Evolutionary conservation across 371 early-diverging fungal genomes (phyloP), one percentile per base, ranked within the genome.

Genomic region (Syncephalastrum monosporum): DNA sequence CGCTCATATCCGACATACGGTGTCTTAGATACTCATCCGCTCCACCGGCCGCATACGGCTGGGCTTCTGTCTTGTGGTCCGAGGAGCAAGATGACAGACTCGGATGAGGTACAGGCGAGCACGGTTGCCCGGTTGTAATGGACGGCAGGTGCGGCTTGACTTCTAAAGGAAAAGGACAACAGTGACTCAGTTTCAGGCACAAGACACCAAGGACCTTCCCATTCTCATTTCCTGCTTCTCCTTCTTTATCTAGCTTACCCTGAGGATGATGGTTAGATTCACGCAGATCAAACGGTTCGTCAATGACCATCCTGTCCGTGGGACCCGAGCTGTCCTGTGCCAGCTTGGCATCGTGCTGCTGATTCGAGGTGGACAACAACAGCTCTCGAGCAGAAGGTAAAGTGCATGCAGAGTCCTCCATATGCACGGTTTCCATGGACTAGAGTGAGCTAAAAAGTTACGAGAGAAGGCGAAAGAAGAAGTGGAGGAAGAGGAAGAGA

Each of bases 1-100:
- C 68, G 24, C 69, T 69, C 75, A 78, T 72, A 54, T 71, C 75
- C 7, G 78, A 78, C 67, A 78, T 62, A 12, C 78, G 56, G 46
- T 75, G 75, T 50, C 75, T 71, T 46, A 78, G 60, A 33, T 65
- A 69, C 42, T 78, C 78, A 55, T 78, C 78, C 12, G 71, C 53
- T 17, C 59, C 43, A 41, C 41, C 53, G 41, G 38, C 27, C 19
- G 15, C 25, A 43, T 23, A 24, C 38, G 27, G 42, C 47, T 24
- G 41, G 12, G 10, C 1, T 42, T 44, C 38, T 43, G 47, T 6
- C 43, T 42, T 47, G 43, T 55, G 55, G 3, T 44, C 23, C 24
- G 45, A 29, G 43, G 55, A 43, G 14, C 47, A 47, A 15, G 48
- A 48, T 4, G 49, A 43, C 38, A 33, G 38, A 33, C 38, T 33